Evolutionary conservation across 2,329 filamentous ascomycete genomes (phyloP).

Genomic region (Fusarium sororula): DNA sequence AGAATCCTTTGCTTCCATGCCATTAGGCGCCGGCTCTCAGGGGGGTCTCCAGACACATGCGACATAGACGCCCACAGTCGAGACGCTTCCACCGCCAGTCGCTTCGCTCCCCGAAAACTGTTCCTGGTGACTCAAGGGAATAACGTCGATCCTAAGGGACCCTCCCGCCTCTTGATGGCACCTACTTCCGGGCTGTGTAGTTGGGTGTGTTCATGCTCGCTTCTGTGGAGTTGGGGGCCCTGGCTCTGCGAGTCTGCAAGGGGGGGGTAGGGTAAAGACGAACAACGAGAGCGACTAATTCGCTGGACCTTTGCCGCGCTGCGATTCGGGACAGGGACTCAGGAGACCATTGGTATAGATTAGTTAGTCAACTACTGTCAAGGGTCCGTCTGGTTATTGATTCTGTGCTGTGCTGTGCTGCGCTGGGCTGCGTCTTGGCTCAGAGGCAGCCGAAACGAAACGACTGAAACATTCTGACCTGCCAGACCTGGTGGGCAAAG

Average conservation of each 20-base stretch:
- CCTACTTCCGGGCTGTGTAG: constrained; percentile 2
- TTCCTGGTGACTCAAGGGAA: constrained; percentile 21
- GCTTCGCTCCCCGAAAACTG: constrained; percentile 14
- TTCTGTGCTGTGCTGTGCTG: background rate
- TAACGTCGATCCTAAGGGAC: constrained; percentile 19
- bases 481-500: background rate
- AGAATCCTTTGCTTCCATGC: background rate
- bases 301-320: constrained; percentile 28
- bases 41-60: constrained; percentile 29
- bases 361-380: constrained; percentile 12
- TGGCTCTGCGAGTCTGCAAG: background rate
- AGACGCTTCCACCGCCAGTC: constrained; percentile 36
- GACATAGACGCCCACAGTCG: constrained; percentile 38
- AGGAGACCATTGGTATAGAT: constrained; percentile 10
- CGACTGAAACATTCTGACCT: constrained; percentile 31
- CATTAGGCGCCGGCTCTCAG: constrained; percentile 26
- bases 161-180: background rate
- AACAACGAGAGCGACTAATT: constrained; percentile 30
- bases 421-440: constrained; percentile 7
- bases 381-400: constrained; percentile 1
- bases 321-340: constrained; percentile 8
- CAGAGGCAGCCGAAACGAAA: constrained; percentile 34
- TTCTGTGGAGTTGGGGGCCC: constrained; percentile 8
- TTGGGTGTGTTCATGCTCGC: constrained; percentile 20
- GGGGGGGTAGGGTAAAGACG: background rate